phyloP scores from a whole-genome alignment of 331 rosid genomes.

The Pyrus hybrid region DNA sequence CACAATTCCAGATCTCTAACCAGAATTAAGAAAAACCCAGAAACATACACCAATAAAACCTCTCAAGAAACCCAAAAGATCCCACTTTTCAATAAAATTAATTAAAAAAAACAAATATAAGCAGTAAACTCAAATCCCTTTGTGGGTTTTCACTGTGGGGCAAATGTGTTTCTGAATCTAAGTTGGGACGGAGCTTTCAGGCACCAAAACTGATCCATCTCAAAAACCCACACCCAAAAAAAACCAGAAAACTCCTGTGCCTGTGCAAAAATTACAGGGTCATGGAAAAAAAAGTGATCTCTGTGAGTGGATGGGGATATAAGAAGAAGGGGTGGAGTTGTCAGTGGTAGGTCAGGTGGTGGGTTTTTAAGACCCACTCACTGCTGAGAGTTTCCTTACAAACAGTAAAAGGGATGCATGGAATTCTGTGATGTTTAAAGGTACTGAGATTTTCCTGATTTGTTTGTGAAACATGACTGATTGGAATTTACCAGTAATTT shows the following conservation, averaged over 20 bases:
- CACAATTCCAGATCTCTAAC: conserved; percentile 27
- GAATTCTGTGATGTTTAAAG: conserved; percentile 18
- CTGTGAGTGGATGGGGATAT: conserved; percentile 27
- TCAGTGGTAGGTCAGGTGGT: conserved; percentile 51
- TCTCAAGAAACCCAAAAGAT: conserved; percentile 11
- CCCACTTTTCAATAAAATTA: neutral
- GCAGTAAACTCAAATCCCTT: conserved; percentile 4
- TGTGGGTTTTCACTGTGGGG: conserved; percentile 4
- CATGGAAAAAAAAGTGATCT: conserved; percentile 7
- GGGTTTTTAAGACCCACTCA: neutral
- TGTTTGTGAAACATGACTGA: conserved; percentile 29
- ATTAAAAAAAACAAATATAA: conserved; percentile 13
- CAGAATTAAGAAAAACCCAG: neutral
- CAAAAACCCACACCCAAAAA: conserved; percentile 18
- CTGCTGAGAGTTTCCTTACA: conserved; percentile 26
- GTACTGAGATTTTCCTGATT: conserved; percentile 32
- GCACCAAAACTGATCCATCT: conserved; percentile 25
- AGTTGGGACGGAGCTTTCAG: conserved; percentile 64
- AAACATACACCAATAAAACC: neutral
- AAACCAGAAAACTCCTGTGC: conserved; percentile 11
- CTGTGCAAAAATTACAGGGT: conserved; percentile 8
- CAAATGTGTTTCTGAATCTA: conserved; percentile 34
- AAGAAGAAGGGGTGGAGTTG: conserved; percentile 54
- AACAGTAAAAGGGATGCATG: conserved; percentile 38
- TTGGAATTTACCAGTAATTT: conserved; percentile 25